These are phyloP conservation scores for Zostera marina DNA, from an alignment of 116 monocot genomes.

Conservation along the genomic window DNA sequence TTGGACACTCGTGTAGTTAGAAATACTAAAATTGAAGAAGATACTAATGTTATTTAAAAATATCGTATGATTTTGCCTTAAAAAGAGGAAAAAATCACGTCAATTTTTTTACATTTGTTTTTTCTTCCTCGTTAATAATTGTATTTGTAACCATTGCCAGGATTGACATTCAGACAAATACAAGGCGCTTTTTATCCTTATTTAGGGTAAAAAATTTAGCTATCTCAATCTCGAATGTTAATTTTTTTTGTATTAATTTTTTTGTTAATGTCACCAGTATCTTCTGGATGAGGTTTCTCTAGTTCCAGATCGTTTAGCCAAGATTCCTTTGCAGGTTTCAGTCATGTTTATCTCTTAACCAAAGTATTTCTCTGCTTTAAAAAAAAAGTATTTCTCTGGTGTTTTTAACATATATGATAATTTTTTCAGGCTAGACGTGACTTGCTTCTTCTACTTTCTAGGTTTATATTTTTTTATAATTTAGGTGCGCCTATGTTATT, in stretches of 20 bases:
- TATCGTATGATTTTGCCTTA: not conserved
- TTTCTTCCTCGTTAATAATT: not conserved
- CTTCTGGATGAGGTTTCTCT: constrained; percentile 81
- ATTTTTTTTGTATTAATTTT: not conserved
- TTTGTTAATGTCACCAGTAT: constrained; percentile 36
- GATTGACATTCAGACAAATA: constrained; percentile 98
- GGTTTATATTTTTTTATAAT: constrained; percentile 80
- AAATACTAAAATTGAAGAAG: no score
- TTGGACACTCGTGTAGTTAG: no score
- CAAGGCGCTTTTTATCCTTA: constrained; percentile 74
- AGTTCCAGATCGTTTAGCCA: constrained; percentile 27
- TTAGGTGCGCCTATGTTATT: constrained; percentile 26
- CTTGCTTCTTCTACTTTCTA: constrained; percentile 72
- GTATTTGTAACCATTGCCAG: constrained; percentile 19
- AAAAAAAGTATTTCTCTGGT: not conserved
- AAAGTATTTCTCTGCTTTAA: no score
- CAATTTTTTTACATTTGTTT: not conserved
- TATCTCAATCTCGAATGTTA: not conserved
- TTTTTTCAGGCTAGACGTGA: constrained; percentile 46
- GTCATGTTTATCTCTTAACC: not conserved
- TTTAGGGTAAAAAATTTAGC: constrained; percentile 37
- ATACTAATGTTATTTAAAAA: no score
- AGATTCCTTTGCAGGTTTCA: constrained; percentile 71
- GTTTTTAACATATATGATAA: constrained; percentile 5
- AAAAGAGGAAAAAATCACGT: no score